Percentiles rank a stretch among this genome's conserved stretches.
phyloP scores from a whole-genome alignment of 2,329 filamentous ascomycete species.

The Pyricularia pennisetigena region DNA sequence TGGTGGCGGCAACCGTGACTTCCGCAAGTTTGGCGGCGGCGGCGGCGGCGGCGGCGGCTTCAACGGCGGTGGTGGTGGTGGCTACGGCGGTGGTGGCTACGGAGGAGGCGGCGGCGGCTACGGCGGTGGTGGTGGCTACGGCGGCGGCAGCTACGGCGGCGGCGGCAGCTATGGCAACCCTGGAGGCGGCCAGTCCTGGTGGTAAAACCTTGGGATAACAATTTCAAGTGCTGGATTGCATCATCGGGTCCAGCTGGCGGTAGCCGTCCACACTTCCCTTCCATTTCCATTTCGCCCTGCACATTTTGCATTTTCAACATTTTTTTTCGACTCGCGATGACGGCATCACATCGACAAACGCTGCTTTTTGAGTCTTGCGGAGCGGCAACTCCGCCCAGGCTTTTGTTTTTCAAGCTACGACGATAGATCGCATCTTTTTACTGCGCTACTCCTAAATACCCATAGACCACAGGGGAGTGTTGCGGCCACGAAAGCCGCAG shows the following conservation, averaged over 20 bases:
- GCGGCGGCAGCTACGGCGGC: slow-evolving; percentile 32
- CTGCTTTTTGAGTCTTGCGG: slow-evolving; percentile 11
- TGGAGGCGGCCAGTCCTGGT: slow-evolving; percentile 55
- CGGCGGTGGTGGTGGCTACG: slow-evolving; percentile 33
- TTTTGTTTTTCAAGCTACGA: slow-evolving; percentile 20
- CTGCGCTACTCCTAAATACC: slow-evolving; percentile 25
- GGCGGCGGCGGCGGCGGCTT: slow-evolving; percentile 44
- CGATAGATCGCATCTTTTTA: slow-evolving; percentile 25
- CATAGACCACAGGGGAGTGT: slow-evolving; percentile 19
- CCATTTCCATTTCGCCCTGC: slow-evolving; percentile 11
- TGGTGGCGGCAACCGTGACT: slow-evolving; percentile 76
- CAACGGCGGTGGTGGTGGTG: slow-evolving; percentile 36
- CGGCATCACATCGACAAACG: slow-evolving; percentile 13
- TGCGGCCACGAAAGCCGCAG: slow-evolving; percentile 16
- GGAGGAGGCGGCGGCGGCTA: slow-evolving; percentile 30
- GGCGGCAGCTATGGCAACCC: slow-evolving; percentile 27
- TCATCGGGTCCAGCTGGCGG: background rate
- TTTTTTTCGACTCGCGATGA: slow-evolving; percentile 15
- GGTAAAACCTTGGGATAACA: slow-evolving; percentile 29
- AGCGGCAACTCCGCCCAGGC: background rate
- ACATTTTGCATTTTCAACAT: slow-evolving; percentile 5
- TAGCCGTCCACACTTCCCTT: background rate
- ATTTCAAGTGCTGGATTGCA: background rate
- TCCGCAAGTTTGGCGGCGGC: slow-evolving; percentile 60
- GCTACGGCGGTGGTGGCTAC: slow-evolving; percentile 24